Base-by-base conservation (phyloP, 2,329 filamentous ascomycete species). In the Cryphonectria japonica region DNA sequence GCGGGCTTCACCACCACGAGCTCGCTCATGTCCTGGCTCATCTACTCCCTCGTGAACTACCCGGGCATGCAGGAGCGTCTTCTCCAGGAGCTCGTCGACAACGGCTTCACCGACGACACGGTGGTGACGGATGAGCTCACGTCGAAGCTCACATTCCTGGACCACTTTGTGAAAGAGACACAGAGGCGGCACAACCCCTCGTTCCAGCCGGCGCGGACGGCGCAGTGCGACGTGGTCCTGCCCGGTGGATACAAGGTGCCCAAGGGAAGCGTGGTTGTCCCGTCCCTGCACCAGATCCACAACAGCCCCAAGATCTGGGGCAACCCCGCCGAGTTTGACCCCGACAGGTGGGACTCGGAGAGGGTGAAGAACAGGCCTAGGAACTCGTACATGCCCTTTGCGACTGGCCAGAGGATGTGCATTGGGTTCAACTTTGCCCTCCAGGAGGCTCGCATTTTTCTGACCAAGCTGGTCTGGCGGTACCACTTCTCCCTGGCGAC, bases 341-440 rank as follows among this genome's bases (percentile, higher is more conserved):
- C 88, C 0, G 88, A 90, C 71, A 80, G 89, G 2, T 91, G 89
- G 89, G 84, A 85, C 72, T 84, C 84, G 0, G 84, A 86, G 0
- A 79, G 81, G 16, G 86, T 88, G 69, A 87, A 87, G 80, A 83
- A 82, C 73, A 77, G 83, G 1, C 86, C 85, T 62, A 82, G 83
- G 41, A 84, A 82, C 1, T 80, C 85, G 0, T 91, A 90, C 74
- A 80, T 87, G 3, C 89, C 89, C 0, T 91, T 91, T 73, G 88
- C 85, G 0, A 80, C 83, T 0, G 89, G 89, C 0, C 85, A 82
- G 0, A 81, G 89, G 1, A 85, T 84, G 79, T 91, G 89, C 72
- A 87, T 91, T 69, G 89, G 88, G 0, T 90, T 89, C 83, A 91
- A 89, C 78, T 89, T 91, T 77, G 89, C 88, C 0, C 79, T 91